Base-by-base conservation (phyloP, 805 yeast species). In the Metschnikowia vanudenii region DNA sequence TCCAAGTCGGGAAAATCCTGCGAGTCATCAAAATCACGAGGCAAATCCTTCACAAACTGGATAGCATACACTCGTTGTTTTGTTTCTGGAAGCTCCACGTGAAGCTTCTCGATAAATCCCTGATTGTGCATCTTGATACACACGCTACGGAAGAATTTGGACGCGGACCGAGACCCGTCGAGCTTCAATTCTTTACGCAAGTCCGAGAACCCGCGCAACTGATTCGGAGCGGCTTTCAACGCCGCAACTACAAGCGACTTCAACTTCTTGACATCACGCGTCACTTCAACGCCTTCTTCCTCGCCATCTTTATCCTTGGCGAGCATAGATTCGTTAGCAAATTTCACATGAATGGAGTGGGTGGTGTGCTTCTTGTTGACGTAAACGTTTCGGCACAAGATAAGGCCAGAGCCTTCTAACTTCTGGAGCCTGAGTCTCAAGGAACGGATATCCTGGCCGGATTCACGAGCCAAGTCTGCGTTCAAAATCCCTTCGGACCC, bases 401-500 rank as follows among this genome's bases (percentile, higher is more conserved):
- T 74, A 14, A 82, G 63, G 17, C 78, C 79, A 31, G 71, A 60
- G 8, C 71, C 77, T 47, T 74, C 79, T 16, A 85, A 64, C 36
- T 74, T 73, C 55, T 78, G 80, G 43, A 84, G 67, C 54, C 94
- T 71, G 1, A 80, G 71, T 0, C 90, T 81, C 34, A 84, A 68
- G 47, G 90, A 83, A 52, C 92, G 73, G 14, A 83, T 78, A 56
- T 85, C 94, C 62, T 85, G 94, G 8, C 78, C 78, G 0, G 90
- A 78, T 16, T 65, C 69, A 34, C 68, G 65, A 2, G 82, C 77
- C 47, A 85, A 67, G 20, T 79, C 80, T 26, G 80, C 66, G 0
- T 91, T 78, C 40, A 78, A 72, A 13, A 85, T 78, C 9, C 94
- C 94, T 1, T 62, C 55, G 0, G 70, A 64, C 19, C 81, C 81